These are phyloP conservation scores for Amanita molliuscula DNA, from an alignment of 768 basidiomycete genomes.

Conservation along the genomic window DNA sequence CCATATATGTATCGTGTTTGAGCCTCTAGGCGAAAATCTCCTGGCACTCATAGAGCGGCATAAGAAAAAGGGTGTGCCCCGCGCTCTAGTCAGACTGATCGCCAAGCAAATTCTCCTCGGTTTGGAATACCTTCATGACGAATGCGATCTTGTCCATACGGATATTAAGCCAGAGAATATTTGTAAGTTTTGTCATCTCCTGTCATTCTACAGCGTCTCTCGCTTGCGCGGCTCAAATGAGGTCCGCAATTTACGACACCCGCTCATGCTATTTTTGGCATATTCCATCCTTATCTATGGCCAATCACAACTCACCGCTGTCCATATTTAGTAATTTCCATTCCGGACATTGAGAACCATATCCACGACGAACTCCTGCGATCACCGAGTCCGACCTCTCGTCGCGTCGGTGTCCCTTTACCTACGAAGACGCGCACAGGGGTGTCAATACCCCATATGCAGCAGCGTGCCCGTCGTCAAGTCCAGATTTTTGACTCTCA, in stretches of 20 bases:
- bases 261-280: slow-evolving; percentile 14
- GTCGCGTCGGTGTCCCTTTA: slow-evolving; percentile 71
- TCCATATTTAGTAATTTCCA: slow-evolving; percentile 59
- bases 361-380: slow-evolving; percentile 58
- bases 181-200: slow-evolving; percentile 38
- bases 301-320: slow-evolving; percentile 14
- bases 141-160: slow-evolving; percentile 88
- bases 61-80: slow-evolving; percentile 78
- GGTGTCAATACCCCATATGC: slow-evolving; percentile 49
- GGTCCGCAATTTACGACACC: slow-evolving; percentile 1
- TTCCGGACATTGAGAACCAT: slow-evolving; percentile 71
- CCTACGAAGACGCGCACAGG: slow-evolving; percentile 54
- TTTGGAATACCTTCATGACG: slow-evolving; percentile 85
- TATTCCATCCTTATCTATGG: slow-evolving; percentile 11
- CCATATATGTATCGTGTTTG: slow-evolving; percentile 89
- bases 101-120: slow-evolving; percentile 82
- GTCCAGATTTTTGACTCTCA: slow-evolving; percentile 82
- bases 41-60: slow-evolving; percentile 66
- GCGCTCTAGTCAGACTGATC: slow-evolving; percentile 75
- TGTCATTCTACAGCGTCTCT: slow-evolving; percentile 7
- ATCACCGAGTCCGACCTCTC: slow-evolving; percentile 65
- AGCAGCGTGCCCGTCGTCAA: slow-evolving; percentile 42
- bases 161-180: slow-evolving; percentile 96
- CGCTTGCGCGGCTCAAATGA: background rate
- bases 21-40: slow-evolving; percentile 74